Base-by-base conservation (phyloP, 441 rosid species). In the Brassica hybrid region DNA sequence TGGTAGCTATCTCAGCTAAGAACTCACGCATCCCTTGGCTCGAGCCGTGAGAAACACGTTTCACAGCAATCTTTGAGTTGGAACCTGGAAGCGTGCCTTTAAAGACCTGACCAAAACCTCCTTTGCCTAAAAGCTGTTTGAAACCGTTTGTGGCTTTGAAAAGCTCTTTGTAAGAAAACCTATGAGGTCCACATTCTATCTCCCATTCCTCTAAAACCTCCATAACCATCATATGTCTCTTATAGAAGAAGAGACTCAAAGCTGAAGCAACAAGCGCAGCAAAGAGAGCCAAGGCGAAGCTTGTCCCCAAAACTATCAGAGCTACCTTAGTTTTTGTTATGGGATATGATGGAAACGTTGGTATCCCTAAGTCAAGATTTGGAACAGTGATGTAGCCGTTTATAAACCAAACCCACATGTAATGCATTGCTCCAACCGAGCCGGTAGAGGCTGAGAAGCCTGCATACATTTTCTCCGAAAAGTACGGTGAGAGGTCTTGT, bases 201-300 rank as follows among this genome's bases (percentile, higher is more conserved):
- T 81, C 84, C 79, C 81, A 81, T 0, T 81, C 84, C 60, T 81
- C 81, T 11, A 81, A 30, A 43, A 73, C 67, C 48, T 77, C 81
- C 54, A 7, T 32, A 18, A 88, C 86, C 65, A 72, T 65, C 0
- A 71, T 4, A 1, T 77, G 67, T 18, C 38, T 77, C 27, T 0
- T 56, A 19, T 71, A 77, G 0, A 65, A 71, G 54, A 64, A 71
- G 0, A 65, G 0, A 11, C 67, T 65, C 0, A 45, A 9, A 27
- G 19, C 72, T 27, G 80, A 58, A 57, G 80, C 80, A 27, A 0
- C 71, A 0, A 77, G 1, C 0, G 76, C 72, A 11, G 21, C 54
- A n/a, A 71, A n/a, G 11, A 71, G n/a, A 75, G 79, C 75, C 10
- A 72, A 14, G 0, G 61, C 0, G 58, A 25, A 67, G 4, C 19